Evolutionary conservation across 2,329 filamentous ascomycete genomes (phyloP), one percentile per base, ranked within the genome.

Genomic region (Ophiosphaerella herpotricha): DNA sequence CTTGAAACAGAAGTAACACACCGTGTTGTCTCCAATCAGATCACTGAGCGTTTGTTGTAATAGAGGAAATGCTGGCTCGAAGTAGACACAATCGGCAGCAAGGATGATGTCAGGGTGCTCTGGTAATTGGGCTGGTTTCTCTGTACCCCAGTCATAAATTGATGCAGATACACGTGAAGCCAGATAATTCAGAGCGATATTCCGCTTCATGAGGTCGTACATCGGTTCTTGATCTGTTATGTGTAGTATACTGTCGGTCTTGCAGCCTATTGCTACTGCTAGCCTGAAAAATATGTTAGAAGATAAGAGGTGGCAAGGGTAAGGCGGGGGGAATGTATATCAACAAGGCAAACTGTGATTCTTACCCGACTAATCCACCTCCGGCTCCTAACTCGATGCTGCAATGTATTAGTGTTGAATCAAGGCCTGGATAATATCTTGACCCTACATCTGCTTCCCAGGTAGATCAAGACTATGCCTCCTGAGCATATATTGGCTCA

Each of bases 1-100:
- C 80, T 96, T 97, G 80, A 95, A 97, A 77, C 93, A 96, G 75
- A 99, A 97, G 18, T 88, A 87, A 71, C 87, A 91, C 37, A 91
- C 73, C 0, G 84, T 84, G 8, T 79, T 70, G 3, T 80, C 81
- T 13, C 83, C 82, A 57, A 96, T 79, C 40, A 97, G 79, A 55
- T 89, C 85, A 51, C 83, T 78, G 58, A 97, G 77, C 5, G 93
- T 97, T 56, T 85, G 77, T 67, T 94, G 82, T 39, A 99, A 81
- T 31, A 97, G 79, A 26, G 93, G 92, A 68, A 97, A 97, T 1
- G 94, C 90, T 2, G 93, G 91, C 74, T 97, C 94, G 72, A 96
- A 96, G 78, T 97, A 99, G 41, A 96, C 91, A 75, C 93, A 97
- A 73, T 97, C 94, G 35, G 92, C 93, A 3, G 94, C 94, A n/a